Evolutionary conservation across 495 filamentous ascomycete species (phyloP).

Genomic region (Aspergillus coremiiformis): DNA sequence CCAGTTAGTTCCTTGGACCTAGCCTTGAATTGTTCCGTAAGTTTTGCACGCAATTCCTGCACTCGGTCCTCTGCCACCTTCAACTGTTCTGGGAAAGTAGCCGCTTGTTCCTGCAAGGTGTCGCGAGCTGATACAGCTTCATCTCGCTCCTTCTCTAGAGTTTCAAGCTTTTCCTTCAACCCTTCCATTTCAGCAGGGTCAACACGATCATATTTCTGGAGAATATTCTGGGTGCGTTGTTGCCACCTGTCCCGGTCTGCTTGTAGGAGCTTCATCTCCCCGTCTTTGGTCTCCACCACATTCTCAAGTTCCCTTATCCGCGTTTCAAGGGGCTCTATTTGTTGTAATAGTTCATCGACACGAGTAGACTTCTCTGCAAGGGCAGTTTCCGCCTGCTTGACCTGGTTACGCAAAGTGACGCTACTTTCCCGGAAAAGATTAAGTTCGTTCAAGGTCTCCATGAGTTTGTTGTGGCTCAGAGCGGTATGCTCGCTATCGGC

Average conservation of each 20-base stretch:
- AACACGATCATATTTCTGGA: conserved; percentile 90
- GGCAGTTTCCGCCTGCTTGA: conserved; percentile 65
- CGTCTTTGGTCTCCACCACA: conserved; percentile 69
- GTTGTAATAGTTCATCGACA: conserved; percentile 63
- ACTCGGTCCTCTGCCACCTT: conserved; percentile 43
- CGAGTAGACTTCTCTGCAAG: conserved; percentile 65
- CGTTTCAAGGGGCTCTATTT: conserved; percentile 75
- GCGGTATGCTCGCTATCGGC: conserved; percentile 61
- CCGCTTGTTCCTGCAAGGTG: conserved; percentile 47
- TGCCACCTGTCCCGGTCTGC: conserved; percentile 88
- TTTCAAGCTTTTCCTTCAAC: conserved; percentile 61
- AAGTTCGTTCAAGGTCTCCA: conserved; percentile 89
- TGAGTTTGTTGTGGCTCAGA: conserved; percentile 74
- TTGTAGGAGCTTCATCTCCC: conserved; percentile 76
- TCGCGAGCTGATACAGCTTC: conserved; percentile 51
- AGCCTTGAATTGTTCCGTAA: conserved; percentile 56
- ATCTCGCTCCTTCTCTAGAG: conserved; percentile 65
- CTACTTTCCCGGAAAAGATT: conserved; percentile 93
- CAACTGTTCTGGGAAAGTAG: conserved; percentile 44
- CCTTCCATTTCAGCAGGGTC: conserved; percentile 87
- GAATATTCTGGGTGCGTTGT: conserved; percentile 85
- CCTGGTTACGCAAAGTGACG: conserved; percentile 76
- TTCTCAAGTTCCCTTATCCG: conserved; percentile 73
- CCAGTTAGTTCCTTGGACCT: conserved; percentile 44
- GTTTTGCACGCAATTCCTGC: conserved; percentile 41